A percentile compares a stretch with the other conserved stretches of the same genome.
These are phyloP conservation scores for Talaromyces trachyspermus DNA, from an alignment of 495 filamentous ascomycete genomes.

Conservation along the genomic window DNA sequence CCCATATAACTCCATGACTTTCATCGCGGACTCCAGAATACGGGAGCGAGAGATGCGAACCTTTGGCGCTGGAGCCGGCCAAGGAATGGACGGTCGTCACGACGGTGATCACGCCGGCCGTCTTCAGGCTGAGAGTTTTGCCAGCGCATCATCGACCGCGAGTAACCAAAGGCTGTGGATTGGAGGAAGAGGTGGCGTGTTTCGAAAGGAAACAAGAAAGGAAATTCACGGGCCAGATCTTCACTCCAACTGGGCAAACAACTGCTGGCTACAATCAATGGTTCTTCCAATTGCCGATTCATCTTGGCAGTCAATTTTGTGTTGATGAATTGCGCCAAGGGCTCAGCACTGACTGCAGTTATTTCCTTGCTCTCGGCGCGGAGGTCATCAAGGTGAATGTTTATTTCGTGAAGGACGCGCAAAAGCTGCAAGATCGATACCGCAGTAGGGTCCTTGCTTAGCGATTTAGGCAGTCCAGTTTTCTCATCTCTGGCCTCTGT, in stretches of 20 bases:
- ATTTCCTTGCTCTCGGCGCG: slow-evolving; percentile 74
- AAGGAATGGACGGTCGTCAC: slow-evolving; percentile 88
- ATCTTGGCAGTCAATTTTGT: slow-evolving; percentile 99
- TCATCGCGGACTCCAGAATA: slow-evolving; percentile 92
- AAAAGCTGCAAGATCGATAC: slow-evolving; percentile 84
- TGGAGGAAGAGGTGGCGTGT: slow-evolving; percentile 95
- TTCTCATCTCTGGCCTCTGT: slow-evolving; percentile 34
- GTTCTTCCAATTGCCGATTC: slow-evolving; percentile 94
- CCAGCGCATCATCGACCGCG: slow-evolving; percentile 95
- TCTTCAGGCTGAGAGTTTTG: slow-evolving; percentile 85
- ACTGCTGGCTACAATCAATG: slow-evolving; percentile 95
- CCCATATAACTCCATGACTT: slow-evolving; percentile 99
- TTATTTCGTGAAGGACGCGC: slow-evolving; percentile 87
- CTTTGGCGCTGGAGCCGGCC: slow-evolving; percentile 88
- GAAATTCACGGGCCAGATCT: slow-evolving; percentile 90
- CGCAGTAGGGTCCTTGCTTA: slow-evolving; percentile 74
- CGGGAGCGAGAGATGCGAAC: slow-evolving; percentile 89
- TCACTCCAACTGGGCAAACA: slow-evolving; percentile 96
- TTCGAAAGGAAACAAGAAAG: slow-evolving; percentile 99
- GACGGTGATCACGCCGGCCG: slow-evolving; percentile 66
- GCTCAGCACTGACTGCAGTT: slow-evolving; percentile 68
- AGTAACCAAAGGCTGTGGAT: slow-evolving; percentile 97
- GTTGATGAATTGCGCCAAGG: slow-evolving; percentile 93
- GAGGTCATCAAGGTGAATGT: slow-evolving; percentile 94
- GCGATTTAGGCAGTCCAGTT: slow-evolving; percentile 65